Conservation (phyloP, 1,284 basidiomycete species). For the Coniferiporia weirii region DNA sequence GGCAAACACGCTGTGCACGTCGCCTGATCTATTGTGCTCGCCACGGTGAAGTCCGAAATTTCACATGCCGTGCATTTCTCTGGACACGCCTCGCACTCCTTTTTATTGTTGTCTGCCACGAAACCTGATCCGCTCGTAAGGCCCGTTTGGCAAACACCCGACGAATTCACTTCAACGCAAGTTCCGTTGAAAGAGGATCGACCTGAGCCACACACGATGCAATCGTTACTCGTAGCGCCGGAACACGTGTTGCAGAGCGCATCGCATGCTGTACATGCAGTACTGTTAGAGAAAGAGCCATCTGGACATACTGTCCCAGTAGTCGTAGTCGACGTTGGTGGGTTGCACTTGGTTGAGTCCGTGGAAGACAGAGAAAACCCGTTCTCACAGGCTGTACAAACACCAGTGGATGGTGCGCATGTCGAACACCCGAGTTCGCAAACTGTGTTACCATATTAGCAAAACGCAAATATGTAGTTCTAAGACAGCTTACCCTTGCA, state of each 20-base stretch:
- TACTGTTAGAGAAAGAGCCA: constrained; percentile 56
- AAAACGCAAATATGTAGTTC: neutral
- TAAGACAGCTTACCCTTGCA: constrained; percentile 52
- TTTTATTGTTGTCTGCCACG: constrained; percentile 77
- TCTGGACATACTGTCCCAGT: constrained; percentile 56
- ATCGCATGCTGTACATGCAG: constrained; percentile 55
- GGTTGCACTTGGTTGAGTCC: constrained; percentile 63
- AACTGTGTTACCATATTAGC: constrained; percentile 32
- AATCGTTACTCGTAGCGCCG: constrained; percentile 64
- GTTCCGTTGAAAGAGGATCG: constrained; percentile 54
- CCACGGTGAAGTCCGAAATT: constrained; percentile 63
- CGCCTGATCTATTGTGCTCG: constrained; percentile 57
- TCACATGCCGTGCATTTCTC: constrained; percentile 72
- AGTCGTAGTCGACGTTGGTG: constrained; percentile 40
- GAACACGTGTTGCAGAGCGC: constrained; percentile 64
- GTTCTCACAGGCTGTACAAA: constrained; percentile 63
- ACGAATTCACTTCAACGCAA: constrained; percentile 58
- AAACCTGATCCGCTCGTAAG: constrained; percentile 36
- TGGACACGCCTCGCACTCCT: constrained; percentile 75
- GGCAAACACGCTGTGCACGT: constrained; percentile 75
- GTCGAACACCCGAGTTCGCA: constrained; percentile 66
- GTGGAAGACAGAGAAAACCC: constrained; percentile 62
- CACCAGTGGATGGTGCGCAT: constrained; percentile 61
- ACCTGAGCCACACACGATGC: constrained; percentile 58
- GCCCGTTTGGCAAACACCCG: constrained; percentile 58